These are phyloP conservation scores for Colletotrichum theobromicola DNA, from an alignment of 2,329 filamentous ascomycete genomes.

Conservation along the genomic window DNA sequence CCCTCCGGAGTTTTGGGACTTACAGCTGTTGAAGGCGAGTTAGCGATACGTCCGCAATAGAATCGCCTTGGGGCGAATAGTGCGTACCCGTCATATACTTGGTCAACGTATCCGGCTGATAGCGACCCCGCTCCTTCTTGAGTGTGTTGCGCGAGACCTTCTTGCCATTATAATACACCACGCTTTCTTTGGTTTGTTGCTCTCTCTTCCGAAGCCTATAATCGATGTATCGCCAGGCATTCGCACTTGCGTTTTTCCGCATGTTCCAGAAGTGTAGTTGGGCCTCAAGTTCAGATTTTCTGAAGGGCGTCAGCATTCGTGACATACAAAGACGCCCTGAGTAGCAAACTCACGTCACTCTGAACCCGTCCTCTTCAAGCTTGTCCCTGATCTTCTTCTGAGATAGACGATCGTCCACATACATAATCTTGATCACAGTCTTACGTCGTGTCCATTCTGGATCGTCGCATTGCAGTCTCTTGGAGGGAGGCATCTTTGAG, in stretches of 20 bases:
- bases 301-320: rapidly evolving
- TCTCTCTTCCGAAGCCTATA: not conserved
- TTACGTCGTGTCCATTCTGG: not conserved
- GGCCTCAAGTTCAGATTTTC: not conserved
- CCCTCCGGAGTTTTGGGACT: not conserved
- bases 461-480: rapidly evolving
- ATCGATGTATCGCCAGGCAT: not conserved
- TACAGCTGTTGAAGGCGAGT: rapidly evolving
- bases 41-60: rapidly evolving
- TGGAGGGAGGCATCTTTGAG: rapidly evolving
- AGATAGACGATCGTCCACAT: not conserved
- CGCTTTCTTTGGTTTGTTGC: not conserved
- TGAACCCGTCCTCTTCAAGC: rapidly evolving
- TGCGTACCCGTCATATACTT: rapidly evolving
- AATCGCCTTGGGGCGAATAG: rapidly evolving
- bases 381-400: not conserved
- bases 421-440: rapidly evolving
- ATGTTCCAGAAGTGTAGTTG: rapidly evolving
- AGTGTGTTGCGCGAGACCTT: rapidly evolving
- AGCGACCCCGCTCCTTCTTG: not conserved
- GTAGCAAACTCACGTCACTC: rapidly evolving
- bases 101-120: not conserved
- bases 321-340: rapidly evolving
- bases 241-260: not conserved
- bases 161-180: rapidly evolving